Conservation (phyloP, 352 stramenopile species). For the Globisporangium cystogenes region DNA sequence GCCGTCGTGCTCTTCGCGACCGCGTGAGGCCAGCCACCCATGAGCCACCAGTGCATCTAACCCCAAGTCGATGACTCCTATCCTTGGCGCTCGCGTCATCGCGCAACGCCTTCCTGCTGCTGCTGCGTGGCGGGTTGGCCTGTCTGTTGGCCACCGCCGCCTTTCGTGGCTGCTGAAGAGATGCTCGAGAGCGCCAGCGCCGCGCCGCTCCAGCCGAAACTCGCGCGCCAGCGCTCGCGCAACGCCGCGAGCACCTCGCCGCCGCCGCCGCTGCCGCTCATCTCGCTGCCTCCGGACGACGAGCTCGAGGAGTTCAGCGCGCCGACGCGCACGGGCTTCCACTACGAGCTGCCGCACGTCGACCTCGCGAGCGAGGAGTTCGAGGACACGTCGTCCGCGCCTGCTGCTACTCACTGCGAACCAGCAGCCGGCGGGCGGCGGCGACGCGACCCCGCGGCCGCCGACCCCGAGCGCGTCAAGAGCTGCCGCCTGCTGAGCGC, state of each 20-base stretch:
- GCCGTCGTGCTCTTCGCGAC: conserved; percentile 91
- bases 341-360: conserved; percentile 44
- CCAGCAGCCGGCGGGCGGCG: conserved; percentile 4
- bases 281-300: conserved; percentile 55
- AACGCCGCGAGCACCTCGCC: conserved; percentile 32
- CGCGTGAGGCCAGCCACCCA: too few relatives aligned
- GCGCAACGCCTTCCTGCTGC: too few relatives aligned
- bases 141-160: too few relatives aligned
- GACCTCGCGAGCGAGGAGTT: conserved; percentile 29
- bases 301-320: conserved; percentile 67
- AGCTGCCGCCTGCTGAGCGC: conserved; percentile 44
- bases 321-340: conserved; percentile 50
- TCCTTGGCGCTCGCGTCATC: too few relatives aligned
- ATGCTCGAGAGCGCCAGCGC: background rate
- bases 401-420: too few relatives aligned
- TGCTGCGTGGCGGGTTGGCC: too few relatives aligned
- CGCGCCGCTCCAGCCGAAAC: conserved; percentile 1
- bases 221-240: conserved; percentile 42
- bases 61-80: too few relatives aligned
- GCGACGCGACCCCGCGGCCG: background rate
- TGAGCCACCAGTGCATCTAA: too few relatives aligned
- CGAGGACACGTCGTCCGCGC: conserved; percentile 13
- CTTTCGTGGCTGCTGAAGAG: too few relatives aligned
- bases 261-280: conserved; percentile 48
- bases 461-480: conserved; percentile 18